These are phyloP conservation scores for Davidsoniella australis DNA, from an alignment of 2,329 filamentous ascomycete genomes.

Conservation along the genomic window DNA sequence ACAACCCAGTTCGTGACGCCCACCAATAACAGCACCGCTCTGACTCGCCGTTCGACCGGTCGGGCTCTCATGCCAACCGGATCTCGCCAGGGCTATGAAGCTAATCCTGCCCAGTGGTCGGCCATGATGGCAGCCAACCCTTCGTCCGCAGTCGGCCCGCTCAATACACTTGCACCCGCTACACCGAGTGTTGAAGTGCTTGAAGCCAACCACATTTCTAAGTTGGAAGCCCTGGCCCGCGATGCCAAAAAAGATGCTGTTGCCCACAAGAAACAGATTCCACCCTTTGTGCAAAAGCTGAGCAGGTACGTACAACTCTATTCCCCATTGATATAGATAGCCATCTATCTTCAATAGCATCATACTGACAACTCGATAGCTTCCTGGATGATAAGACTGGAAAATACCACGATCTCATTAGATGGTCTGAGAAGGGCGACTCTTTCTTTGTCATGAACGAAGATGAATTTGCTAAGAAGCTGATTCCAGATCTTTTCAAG, in stretches of 20 bases:
- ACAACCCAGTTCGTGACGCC: conserved; percentile 8
- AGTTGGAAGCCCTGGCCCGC: conserved; percentile 62
- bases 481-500: conserved; percentile 96
- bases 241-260: conserved; percentile 76
- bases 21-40: conserved; percentile 27
- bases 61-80: conserved; percentile 31
- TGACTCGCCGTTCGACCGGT: conserved; percentile 36
- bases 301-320: conserved; percentile 55
- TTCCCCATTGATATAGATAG: background rate
- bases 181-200: conserved; percentile 12
- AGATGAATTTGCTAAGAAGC: conserved; percentile 93
- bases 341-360: background rate
- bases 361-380: conserved; percentile 31
- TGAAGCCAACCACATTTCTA: conserved; percentile 56
- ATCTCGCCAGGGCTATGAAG: conserved; percentile 22
- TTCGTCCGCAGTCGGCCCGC: conserved; percentile 4
- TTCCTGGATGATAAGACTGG: conserved; percentile 64
- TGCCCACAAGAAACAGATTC: conserved; percentile 84
- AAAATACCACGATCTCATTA: conserved; percentile 85
- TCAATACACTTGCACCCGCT: conserved; percentile 4
- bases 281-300: conserved; percentile 92
- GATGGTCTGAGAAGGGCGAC: conserved; percentile 92
- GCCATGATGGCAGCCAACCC: conserved; percentile 10
- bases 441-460: conserved; percentile 95
- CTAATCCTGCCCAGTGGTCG: conserved; percentile 18